A percentile compares a stretch with the other conserved stretches of the same genome.
Conservation (phyloP, 2,329 filamentous ascomycete species). For the Fusarium nematophilum region DNA sequence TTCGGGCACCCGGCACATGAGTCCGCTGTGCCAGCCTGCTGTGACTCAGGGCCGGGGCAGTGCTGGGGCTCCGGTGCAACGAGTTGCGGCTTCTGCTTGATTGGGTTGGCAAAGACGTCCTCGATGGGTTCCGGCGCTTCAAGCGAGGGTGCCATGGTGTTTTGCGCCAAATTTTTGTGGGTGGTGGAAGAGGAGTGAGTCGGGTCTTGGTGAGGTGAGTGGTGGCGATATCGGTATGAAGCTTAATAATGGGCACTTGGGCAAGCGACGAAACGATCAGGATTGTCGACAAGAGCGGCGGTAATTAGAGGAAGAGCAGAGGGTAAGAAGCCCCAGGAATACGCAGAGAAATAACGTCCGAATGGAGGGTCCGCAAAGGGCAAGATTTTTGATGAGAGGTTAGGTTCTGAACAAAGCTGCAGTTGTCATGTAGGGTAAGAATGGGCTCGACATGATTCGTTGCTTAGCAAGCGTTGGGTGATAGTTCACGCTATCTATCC, state of each 20-base stretch:
- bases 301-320: not conserved
- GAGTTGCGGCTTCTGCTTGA: conserved; percentile 83
- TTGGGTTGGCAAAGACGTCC: conserved; percentile 79
- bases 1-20: conserved; percentile 96
- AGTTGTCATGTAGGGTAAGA: conserved; percentile 33
- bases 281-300: not conserved
- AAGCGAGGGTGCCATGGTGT: conserved; percentile 80
- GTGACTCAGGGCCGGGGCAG: conserved; percentile 89
- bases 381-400: not conserved
- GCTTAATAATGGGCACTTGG: conserved; percentile 36
- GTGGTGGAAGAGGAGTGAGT: not conserved
- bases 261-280: not conserved
- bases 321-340: too few relatives aligned
- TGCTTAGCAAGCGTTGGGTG: conserved; percentile 27
- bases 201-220: not conserved
- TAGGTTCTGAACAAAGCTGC: not conserved
- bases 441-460: conserved; percentile 36
- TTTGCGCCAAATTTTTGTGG: conserved; percentile 8
- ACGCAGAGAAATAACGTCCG: not conserved
- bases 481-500: conserved; percentile 14
- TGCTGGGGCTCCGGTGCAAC: conserved; percentile 97
- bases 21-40: conserved; percentile 76
- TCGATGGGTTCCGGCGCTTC: conserved; percentile 75
- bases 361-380: not conserved
- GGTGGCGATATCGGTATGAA: conserved; percentile 32